phyloP scores from a whole-genome alignment of 805 yeast species.

The Hanseniaspora guilliermondii region DNA sequence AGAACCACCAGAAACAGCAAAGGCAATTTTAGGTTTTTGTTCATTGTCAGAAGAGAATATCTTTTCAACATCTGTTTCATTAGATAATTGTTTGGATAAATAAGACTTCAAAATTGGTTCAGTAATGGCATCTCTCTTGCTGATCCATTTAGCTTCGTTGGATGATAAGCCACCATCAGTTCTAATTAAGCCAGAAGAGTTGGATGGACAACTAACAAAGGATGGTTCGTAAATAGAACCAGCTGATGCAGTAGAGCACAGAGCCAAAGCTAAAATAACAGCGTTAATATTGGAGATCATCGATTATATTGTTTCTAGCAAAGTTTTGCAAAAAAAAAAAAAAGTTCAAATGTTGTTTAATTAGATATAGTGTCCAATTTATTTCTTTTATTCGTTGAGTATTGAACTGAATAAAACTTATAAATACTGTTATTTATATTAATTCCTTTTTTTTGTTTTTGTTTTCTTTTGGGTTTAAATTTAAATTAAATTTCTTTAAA shows the following conservation, averaged over 20 bases:
- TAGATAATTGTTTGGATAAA: conserved; percentile 13
- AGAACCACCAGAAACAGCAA: conserved; percentile 77
- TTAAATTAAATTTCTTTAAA: background rate
- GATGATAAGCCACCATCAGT: conserved; percentile 34
- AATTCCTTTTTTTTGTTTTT: background rate
- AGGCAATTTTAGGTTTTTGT: conserved; percentile 34
- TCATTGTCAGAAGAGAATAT: conserved; percentile 19
- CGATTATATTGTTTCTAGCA: background rate
- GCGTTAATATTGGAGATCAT: conserved; percentile 5
- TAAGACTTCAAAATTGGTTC: conserved; percentile 11
- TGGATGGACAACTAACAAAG: conserved; percentile 37
- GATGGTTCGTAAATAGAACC: conserved; percentile 43
- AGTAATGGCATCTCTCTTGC: conserved; percentile 20
- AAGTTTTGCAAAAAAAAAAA: background rate
- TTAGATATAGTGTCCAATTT: background rate
- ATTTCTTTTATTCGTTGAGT: background rate
- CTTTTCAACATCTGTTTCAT: conserved; percentile 17
- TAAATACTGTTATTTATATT: too few relatives aligned
- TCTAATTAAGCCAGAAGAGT: conserved; percentile 28
- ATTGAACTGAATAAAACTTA: too few relatives aligned
- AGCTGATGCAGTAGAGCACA: conserved; percentile 37
- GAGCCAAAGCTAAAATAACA: conserved; percentile 33
- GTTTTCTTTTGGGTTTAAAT: background rate
- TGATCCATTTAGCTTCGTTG: conserved; percentile 39
- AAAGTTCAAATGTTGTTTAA: background rate